A percentile compares a stretch with the other conserved stretches of the same genome.
Evolutionary conservation across 805 yeast species (phyloP).

Genomic region (Saitoella complicata): DNA sequence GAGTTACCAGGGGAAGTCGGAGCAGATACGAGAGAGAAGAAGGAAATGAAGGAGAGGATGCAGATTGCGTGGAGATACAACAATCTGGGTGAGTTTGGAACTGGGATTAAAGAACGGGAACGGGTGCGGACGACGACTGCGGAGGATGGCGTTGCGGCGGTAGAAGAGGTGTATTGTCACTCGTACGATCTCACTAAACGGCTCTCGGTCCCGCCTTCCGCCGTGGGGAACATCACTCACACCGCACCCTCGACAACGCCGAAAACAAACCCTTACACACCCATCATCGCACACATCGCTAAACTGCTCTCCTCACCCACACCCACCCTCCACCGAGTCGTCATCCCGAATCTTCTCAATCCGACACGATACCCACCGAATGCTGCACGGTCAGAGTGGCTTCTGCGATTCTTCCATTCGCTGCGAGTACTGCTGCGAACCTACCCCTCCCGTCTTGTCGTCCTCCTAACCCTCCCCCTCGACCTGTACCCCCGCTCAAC

Average conservation of each 20-base stretch:
- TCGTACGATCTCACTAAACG: not conserved
- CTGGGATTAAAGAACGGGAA: no score
- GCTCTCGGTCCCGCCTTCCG: not conserved
- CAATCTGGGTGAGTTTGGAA: no score
- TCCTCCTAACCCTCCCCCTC: not conserved
- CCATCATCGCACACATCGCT: not conserved
- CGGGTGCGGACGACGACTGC: no score
- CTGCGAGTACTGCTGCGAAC: not conserved
- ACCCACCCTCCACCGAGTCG: not conserved
- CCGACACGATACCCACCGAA: not conserved
- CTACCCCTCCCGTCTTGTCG: no score
- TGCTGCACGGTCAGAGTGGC: not conserved
- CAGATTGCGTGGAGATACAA: constrained; percentile 3
- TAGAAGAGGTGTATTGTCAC: not conserved
- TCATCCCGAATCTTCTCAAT: not conserved
- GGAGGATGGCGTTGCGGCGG: no score
- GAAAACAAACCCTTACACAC: not conserved
- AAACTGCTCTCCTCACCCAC: not conserved
- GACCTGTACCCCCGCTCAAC: constrained; percentile 47
- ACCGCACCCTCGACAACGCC: not conserved
- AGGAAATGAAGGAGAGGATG: not conserved
- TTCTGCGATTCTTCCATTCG: constrained; percentile 1
- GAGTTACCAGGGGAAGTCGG: not conserved
- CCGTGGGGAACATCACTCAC: no score
- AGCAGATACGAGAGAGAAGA: not conserved